phyloP scores from a whole-genome alignment of 371 early-diverging fungal species.

The Apophysomyces elegans region DNA sequence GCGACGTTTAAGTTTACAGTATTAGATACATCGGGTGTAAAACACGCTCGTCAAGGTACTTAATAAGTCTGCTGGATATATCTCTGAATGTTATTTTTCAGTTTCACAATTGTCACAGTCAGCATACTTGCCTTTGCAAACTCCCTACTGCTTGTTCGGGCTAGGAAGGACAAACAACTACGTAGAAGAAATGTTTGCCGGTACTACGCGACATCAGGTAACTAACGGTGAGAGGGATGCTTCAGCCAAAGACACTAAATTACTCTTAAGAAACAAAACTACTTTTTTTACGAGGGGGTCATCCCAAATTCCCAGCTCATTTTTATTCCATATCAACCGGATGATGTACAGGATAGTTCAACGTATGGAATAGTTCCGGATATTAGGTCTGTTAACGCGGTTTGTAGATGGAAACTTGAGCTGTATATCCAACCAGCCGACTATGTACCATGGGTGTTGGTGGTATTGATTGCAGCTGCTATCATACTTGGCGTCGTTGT shows the following conservation, averaged over 20 bases:
- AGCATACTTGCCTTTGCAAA: constrained; percentile 72
- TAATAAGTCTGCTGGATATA: background rate
- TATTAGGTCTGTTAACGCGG: background rate
- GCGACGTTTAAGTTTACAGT: constrained; percentile 87
- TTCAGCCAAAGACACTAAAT: background rate
- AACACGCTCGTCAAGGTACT: constrained; percentile 73
- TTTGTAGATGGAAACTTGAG: constrained; percentile 78
- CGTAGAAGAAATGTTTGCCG: constrained; percentile 90
- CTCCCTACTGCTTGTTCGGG: constrained; percentile 88
- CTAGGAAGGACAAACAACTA: constrained; percentile 95
- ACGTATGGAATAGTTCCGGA: constrained; percentile 24
- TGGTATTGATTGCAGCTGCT: constrained; percentile 67
- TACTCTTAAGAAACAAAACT: constrained; percentile 33
- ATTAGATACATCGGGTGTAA: constrained; percentile 76
- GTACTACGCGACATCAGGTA: constrained; percentile 71
- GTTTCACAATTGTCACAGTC: constrained; percentile 83
- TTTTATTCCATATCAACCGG: constrained; percentile 82
- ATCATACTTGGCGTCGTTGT: constrained; percentile 72
- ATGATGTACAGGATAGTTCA: constrained; percentile 50
- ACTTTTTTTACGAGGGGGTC: constrained; percentile 75
- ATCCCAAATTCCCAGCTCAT: constrained; percentile 94
- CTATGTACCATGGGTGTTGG: constrained; percentile 79
- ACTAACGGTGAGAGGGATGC: constrained; percentile 6
- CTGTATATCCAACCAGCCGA: constrained; percentile 86
- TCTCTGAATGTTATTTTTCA: constrained; percentile 17